Evolutionary conservation across 1,139 yeast species (phyloP), one percentile per base, ranked within the genome.

Genomic region (Diutina rugosa): DNA sequence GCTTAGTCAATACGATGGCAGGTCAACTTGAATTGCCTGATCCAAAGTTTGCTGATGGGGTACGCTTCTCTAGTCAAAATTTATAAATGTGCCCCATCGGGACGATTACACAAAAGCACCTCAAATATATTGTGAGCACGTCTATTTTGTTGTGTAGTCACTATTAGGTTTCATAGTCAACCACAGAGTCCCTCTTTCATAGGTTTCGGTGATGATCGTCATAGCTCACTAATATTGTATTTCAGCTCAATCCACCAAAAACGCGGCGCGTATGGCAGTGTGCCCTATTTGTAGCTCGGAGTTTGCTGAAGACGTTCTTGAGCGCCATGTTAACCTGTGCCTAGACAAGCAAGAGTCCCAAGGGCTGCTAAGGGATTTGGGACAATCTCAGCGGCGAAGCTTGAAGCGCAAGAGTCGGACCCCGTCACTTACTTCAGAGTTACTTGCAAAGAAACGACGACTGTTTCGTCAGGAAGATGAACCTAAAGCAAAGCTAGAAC

Each of bases 311-410:
- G 53, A 49, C 44, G 14, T 12, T 7, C 53, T 49, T 12, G 44
- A 49, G 26, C 53, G 53, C 44, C 53, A 49, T 18, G 53, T 49
- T n/a, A 49, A 49, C 32, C 53, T n/a, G 32, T 49, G 53, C 10
- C 10, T 49, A n/a, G 53, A 49, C 35, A 30, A 32, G 18, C 53
- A 49, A 32, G 53, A 49, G 28, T n/a, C n/a, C 7, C 41, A 32
- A 3, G 44, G 28, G n/a, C 41, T 16, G 9, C 41, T 49, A 10
- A 16, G 7, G 28, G 9, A n/a, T 7, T 18, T 49, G 28, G 53
- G 53, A 16, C 53, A 49, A 30, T 16, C 41, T 3, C 32, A 49
- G 14, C 26, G 29, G 21, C 53, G 41, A 4, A 2, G 9, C 10
- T 12, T 32, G 21, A 49, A 47, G 30, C 51, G 44, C n/a, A 49